phyloP scores from a whole-genome alignment of 225 moss, liverwort and hornwort genomes.

The Sphagnum tenellum region DNA sequence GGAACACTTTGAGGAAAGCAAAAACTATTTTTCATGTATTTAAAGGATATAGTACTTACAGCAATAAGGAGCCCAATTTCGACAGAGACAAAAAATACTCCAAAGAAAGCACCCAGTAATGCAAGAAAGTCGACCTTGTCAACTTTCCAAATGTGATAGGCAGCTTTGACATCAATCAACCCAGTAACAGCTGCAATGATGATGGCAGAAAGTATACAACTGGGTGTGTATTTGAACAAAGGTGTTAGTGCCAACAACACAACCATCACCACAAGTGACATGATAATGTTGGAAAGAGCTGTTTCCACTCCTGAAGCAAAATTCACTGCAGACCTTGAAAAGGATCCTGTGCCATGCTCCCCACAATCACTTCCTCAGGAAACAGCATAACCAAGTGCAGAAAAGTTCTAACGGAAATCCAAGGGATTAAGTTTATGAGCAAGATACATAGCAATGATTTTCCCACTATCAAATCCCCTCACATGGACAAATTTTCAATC shows the following conservation, averaged over 20 bases:
- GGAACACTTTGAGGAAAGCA: too few species aligned
- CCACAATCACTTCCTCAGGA: background rate
- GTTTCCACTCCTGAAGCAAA: constrained; percentile 58
- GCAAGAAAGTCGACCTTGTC: constrained; percentile 88
- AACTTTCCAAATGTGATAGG: constrained; percentile 71
- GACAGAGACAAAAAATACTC: constrained; percentile 73
- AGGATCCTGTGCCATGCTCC: constrained; percentile 46
- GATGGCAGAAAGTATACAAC: constrained; percentile 47
- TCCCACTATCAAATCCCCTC: too few species aligned
- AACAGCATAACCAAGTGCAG: background rate
- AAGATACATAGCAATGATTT: too few species aligned
- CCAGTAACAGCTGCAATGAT: constrained; percentile 57
- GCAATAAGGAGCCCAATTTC: constrained; percentile 90
- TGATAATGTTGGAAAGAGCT: constrained; percentile 56
- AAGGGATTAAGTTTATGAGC: too few species aligned
- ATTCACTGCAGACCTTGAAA: constrained; percentile 90
- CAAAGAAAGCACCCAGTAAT: constrained; percentile 76
- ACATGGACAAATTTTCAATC: too few species aligned
- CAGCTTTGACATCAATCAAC: constrained; percentile 52
- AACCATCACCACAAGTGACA: constrained; percentile 60
- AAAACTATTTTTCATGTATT: too few species aligned
- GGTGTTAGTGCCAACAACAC: constrained; percentile 55
- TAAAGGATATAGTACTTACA: constrained; percentile 20
- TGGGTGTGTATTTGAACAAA: constrained; percentile 76
- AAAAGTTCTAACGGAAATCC: too few species aligned